These are phyloP conservation scores for Colletotrichum cuscutae DNA, from an alignment of 2,329 filamentous ascomycete species.

Conservation along the genomic window DNA sequence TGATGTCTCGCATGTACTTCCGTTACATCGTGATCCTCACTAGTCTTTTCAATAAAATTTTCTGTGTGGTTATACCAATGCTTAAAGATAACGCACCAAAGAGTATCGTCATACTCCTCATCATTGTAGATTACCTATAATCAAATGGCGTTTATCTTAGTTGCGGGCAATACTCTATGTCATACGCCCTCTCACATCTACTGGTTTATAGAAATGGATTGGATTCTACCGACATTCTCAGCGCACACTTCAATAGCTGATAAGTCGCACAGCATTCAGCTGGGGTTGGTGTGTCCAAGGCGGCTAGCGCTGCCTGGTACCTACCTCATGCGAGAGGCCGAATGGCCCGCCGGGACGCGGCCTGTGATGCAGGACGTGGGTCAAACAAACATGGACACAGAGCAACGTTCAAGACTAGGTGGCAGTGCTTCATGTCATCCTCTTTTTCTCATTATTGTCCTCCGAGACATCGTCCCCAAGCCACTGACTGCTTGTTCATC, in stretches of 20 bases:
- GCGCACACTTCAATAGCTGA: background rate
- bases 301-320: background rate
- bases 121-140: background rate
- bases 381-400: too few relatives aligned
- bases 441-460: background rate
- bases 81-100: background rate
- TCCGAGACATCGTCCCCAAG: background rate
- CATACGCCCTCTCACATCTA: background rate
- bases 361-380: background rate
- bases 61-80: background rate
- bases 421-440: background rate
- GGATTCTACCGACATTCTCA: background rate
- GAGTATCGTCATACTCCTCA: background rate
- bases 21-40: background rate
- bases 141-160: background rate
- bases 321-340: background rate
- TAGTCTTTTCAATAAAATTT: background rate
- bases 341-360: background rate
- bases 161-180: background rate
- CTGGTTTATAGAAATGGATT: background rate
- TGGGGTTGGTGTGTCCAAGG: too few relatives aligned
- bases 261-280: background rate
- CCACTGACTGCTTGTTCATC: background rate
- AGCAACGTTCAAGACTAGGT: background rate
- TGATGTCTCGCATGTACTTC: background rate